These are phyloP conservation scores for Plasmodium gallinaceum DNA, from an alignment of 169 alveolate genomes.

Conservation along the genomic window DNA sequence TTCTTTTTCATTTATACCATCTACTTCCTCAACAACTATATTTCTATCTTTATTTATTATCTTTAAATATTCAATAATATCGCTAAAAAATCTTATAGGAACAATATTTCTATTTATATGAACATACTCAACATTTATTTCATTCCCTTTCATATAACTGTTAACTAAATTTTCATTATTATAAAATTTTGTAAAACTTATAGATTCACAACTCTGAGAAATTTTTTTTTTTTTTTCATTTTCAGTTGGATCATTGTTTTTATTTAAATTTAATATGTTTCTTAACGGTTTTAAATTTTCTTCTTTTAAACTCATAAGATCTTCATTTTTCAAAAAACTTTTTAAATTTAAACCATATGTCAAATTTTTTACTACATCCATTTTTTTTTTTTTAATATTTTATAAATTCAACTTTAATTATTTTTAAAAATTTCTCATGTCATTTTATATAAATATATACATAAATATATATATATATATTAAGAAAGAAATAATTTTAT, in stretches of 20 bases:
- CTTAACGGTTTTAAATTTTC: conserved; percentile 68
- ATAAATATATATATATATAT: too few species aligned
- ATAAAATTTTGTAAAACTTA: conserved; percentile 18
- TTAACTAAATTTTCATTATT: conserved; percentile 15
- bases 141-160: conserved; percentile 49
- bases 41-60: background rate
- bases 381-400: background rate
- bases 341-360: conserved; percentile 60
- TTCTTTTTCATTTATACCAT: background rate
- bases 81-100: conserved; percentile 65
- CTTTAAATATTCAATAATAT: conserved; percentile 15
- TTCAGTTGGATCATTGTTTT: background rate
- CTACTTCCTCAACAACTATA: background rate
- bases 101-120: conserved; percentile 18
- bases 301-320: conserved; percentile 44
- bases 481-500: too few species aligned
- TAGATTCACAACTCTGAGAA: background rate
- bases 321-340: conserved; percentile 13
- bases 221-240: conserved; percentile 5
- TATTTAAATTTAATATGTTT: conserved; percentile 37
- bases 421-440: background rate
- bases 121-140: conserved; percentile 53
- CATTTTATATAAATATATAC: too few species aligned
- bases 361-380: conserved; percentile 52
- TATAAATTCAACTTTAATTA: background rate